These are phyloP conservation scores for Brassica cretica DNA, from an alignment of 345 rosid species.

Conservation along the genomic window DNA sequence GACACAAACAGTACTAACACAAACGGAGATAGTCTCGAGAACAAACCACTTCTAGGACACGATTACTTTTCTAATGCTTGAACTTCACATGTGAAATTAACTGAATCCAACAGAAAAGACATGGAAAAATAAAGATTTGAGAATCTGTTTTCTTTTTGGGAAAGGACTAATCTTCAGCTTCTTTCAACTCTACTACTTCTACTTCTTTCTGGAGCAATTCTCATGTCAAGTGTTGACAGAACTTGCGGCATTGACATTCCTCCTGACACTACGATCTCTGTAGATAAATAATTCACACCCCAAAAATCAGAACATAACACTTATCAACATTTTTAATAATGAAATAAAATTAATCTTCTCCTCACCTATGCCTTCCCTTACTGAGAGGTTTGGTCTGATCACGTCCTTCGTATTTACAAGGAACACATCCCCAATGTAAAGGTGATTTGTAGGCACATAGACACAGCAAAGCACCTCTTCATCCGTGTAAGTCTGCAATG, in stretches of 20 bases:
- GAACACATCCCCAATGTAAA: slow-evolving; percentile 94
- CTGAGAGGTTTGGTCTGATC: slow-evolving; percentile 91
- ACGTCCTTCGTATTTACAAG: slow-evolving; percentile 77
- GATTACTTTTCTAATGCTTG: slow-evolving; percentile 20
- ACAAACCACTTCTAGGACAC: slow-evolving; percentile 7
- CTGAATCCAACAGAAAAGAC: slow-evolving; percentile 24
- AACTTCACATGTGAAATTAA: slow-evolving; percentile 30
- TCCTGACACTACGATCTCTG: slow-evolving; percentile 97
- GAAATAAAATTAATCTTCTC: not conserved
- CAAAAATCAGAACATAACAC: slow-evolving; percentile 8
- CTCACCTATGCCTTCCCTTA: slow-evolving; percentile 98
- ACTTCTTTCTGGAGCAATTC: slow-evolving; percentile 46
- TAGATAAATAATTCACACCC: slow-evolving; percentile 16
- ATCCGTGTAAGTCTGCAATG: slow-evolving; percentile 73
- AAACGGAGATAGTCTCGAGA: not conserved
- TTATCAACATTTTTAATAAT: not conserved
- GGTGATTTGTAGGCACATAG: slow-evolving; percentile 98
- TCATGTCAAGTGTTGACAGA: slow-evolving; percentile 63
- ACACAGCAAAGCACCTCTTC: slow-evolving; percentile 96
- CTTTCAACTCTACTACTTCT: slow-evolving; percentile 61
- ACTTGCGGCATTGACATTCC: slow-evolving; percentile 99
- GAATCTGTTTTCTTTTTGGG: slow-evolving; percentile 2
- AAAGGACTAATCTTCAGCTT: slow-evolving; percentile 48
- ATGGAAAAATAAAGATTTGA: not conserved
- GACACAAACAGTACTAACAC: slow-evolving; percentile 14